phyloP scores from a whole-genome alignment of 2,329 filamentous ascomycete species.

The Verticillium klebahnii region DNA sequence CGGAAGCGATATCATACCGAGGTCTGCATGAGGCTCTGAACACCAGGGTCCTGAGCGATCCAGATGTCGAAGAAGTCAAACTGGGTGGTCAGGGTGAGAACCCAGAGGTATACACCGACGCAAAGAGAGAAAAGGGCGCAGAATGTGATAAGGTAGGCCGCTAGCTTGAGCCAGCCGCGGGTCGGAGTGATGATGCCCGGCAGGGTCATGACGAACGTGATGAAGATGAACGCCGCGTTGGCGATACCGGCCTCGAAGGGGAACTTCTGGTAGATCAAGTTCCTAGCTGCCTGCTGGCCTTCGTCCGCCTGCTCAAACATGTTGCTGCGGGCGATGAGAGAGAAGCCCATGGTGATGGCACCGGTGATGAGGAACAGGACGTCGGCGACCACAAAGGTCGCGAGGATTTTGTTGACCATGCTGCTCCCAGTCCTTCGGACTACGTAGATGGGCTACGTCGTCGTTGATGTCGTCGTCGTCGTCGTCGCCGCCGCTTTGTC shows the following conservation, averaged over 20 bases:
- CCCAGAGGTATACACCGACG: constrained; percentile 66
- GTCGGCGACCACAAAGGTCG: constrained; percentile 43
- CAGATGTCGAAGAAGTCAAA: constrained; percentile 59
- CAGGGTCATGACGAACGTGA: constrained; percentile 64
- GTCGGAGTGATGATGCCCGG: constrained; percentile 66
- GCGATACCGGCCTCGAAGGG: constrained; percentile 58
- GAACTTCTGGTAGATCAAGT: constrained; percentile 48
- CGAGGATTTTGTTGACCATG: constrained; percentile 53
- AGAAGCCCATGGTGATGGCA: constrained; percentile 51
- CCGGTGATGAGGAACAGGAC: constrained; percentile 49
- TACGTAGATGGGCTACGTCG: not conserved
- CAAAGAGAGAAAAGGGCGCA: constrained; percentile 60
- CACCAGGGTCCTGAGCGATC: constrained; percentile 45
- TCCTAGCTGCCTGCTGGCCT: constrained; percentile 44
- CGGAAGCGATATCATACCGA: constrained; percentile 40
- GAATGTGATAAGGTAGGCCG: constrained; percentile 59
- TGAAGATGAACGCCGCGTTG: constrained; percentile 68
- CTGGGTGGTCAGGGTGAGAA: constrained; percentile 66
- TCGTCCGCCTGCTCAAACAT: constrained; percentile 36
- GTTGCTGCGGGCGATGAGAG: constrained; percentile 44
- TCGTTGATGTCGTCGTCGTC: not conserved
- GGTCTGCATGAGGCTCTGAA: constrained; percentile 67
- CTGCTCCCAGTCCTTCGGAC: not conserved
- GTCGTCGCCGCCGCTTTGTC: no score
- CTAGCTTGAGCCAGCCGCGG: constrained; percentile 65